These are phyloP conservation scores for Pelargonium australe DNA, from an alignment of 441 rosid genomes.

Conservation along the genomic window DNA sequence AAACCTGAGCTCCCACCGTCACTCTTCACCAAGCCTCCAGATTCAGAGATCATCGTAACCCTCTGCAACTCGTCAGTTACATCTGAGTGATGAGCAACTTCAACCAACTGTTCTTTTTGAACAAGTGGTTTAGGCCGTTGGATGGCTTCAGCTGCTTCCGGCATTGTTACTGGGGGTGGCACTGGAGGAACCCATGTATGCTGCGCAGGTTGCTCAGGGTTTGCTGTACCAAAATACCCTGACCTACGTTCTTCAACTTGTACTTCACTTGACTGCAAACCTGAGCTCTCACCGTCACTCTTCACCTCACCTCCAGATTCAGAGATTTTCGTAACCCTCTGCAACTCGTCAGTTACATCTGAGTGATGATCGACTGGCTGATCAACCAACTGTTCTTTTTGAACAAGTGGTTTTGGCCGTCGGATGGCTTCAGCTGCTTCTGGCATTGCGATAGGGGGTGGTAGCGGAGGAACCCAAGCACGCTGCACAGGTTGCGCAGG, in stretches of 20 bases:
- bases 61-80: constrained; percentile 55
- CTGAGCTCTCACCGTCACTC: constrained; percentile 55
- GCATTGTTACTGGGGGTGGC: constrained; percentile 83
- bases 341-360: constrained; percentile 52
- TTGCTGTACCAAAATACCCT: constrained; percentile 30
- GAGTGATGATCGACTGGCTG: constrained; percentile 26
- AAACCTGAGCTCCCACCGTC: constrained; percentile 34
- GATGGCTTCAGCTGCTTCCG: constrained; percentile 93
- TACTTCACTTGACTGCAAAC: constrained; percentile 27
- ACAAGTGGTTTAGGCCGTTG: constrained; percentile 54
- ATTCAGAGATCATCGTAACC: constrained; percentile 60
- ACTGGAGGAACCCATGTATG: constrained; percentile 89
- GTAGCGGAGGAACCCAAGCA: constrained; percentile 88
- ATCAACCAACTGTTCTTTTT: constrained; percentile 46
- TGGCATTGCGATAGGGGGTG: constrained; percentile 82
- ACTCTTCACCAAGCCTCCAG: constrained; percentile 35
- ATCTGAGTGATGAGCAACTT: constrained; percentile 29
- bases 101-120: constrained; percentile 45
- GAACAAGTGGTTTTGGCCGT: constrained; percentile 52
- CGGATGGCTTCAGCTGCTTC: constrained; percentile 79
- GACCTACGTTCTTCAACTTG: neutral
- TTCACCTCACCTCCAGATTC: constrained; percentile 60
- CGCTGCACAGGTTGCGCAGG: constrained; percentile 45
- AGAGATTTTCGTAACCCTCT: constrained; percentile 56
- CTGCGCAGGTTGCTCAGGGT: constrained; percentile 42